Evolutionary conservation across 2,329 filamentous ascomycete genomes (phyloP).

Genomic region (Hortaea werneckii): DNA sequence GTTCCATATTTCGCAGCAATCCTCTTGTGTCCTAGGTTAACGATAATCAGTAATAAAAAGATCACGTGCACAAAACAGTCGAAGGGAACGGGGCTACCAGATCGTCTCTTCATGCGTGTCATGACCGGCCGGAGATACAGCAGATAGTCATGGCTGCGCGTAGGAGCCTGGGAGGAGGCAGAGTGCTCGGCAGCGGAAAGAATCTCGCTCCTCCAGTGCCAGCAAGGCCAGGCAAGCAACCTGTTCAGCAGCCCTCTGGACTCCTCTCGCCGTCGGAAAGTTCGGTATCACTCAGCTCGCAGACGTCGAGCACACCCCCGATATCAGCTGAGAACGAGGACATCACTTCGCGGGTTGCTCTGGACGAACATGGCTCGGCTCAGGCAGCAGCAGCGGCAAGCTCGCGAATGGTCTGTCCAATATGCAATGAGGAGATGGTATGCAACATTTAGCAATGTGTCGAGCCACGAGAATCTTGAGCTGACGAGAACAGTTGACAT

Average conservation of each 20-base stretch:
- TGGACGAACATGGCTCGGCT: constrained; percentile 49
- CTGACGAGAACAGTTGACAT: constrained; percentile 56
- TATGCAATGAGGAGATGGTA: constrained; percentile 97
- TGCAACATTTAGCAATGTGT: not conserved
- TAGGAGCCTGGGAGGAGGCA: constrained; percentile 76
- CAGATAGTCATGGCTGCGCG: constrained; percentile 59
- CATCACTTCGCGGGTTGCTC: constrained; percentile 68
- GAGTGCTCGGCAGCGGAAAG: constrained; percentile 79
- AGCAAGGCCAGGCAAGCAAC: constrained; percentile 13
- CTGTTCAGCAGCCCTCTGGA: constrained; percentile 29
- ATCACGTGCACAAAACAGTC: too few relatives aligned
- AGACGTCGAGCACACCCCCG: constrained; percentile 58
- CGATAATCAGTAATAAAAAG: too few relatives aligned
- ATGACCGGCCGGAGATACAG: too few relatives aligned
- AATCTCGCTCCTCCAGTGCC: constrained; percentile 58
- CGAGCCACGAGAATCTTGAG: not conserved
- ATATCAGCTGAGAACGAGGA: constrained; percentile 65
- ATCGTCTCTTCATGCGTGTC: too few relatives aligned
- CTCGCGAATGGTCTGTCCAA: constrained; percentile 78
- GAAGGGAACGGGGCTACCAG: too few relatives aligned
- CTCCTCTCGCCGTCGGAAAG: constrained; percentile 57
- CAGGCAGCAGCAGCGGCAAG: constrained; percentile 48
- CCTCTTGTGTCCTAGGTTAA: too few relatives aligned
- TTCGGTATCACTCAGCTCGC: constrained; percentile 67
- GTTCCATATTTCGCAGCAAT: too few relatives aligned